Evolutionary conservation across 805 yeast species (phyloP), one percentile per base, ranked within the genome.

Genomic region (Candida broadrunensis): DNA sequence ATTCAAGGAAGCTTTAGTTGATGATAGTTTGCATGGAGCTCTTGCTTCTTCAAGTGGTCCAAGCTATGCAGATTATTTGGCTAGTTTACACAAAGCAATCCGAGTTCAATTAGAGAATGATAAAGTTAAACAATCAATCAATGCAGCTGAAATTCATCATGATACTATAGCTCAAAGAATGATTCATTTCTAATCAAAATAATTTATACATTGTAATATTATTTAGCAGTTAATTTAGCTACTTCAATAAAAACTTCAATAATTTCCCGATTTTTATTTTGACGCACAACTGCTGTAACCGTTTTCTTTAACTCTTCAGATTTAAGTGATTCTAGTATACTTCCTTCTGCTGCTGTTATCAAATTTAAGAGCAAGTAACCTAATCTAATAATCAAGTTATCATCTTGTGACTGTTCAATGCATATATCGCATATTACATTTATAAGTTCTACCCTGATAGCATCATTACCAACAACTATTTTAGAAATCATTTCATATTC

Each of bases 51-150:
- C 47, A 34, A 50, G 52, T 23, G 56, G 58, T 56, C 79, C 52
- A 63, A 75, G 82, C 16, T 85, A 82, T 56, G 60, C 77, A 5
- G 96, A 86, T 42, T 88, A 78, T 50, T 66, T 91, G 47, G 65
- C 79, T 6, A 74, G 74, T 29, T 64, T 90, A 39, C 97, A 91
- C 59, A 80, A 77, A 41, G 72, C 73, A 7, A 78, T 85, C 23
- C 73, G 69, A 37, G 77, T 68, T 13, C 78, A 73, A 45, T 47
- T 78, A 16, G 80, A 76, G 14, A 72, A 69, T 35, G 80, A 76
- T 38, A 64, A 61, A 46, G 55, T 64, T 8, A 60, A 50, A 42
- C 55, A 60, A 36, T 53, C 65, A 14, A 54, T 65, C 9, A 48
- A 43, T 19, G 40, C 55, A 18, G 60, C 55, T 24, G 62, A 57